Evolutionary conservation across 345 rosid genomes (phyloP), one percentile per base, ranked within the genome.

Genomic region (Rubroshorea leprosula): DNA sequence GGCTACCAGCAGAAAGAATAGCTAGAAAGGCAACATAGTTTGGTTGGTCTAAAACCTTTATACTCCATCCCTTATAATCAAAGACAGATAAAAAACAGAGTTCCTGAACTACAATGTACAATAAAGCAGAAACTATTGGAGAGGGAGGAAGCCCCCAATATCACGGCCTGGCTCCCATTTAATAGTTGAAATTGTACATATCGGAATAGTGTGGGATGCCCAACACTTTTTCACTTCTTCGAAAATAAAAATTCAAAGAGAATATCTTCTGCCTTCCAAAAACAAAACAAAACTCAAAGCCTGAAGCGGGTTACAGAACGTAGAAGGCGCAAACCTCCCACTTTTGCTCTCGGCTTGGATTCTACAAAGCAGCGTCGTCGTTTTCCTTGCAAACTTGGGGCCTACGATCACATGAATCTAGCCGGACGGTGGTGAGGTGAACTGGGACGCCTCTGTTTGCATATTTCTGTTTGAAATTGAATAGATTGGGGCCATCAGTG

Each of bases 331-430:
- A 50, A 68, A 87, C 95, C 98, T 91, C 81, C 72, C 76, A 29
- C 58, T 70, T 41, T 55, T 54, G 57, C 66, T 79, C 66, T 85
- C 92, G 5, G 77, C 29, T 26, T 82, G 83, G 52, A 88, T 73
- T 22, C 90, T 78, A 23, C 76, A 86, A 21, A 91, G 92, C 67
- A 87, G 85, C 0, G 75, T 67, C 57, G 88, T 83, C 5, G 97
- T 87, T 59, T 83, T 82, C 7, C 83, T 89, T 45, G 96, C 76
- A 54, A 83, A 87, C 89, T 79, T 79, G 17, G 89, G 83, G 24
- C 78, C 97, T 10, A 85, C 81, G 19, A 87, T 80, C 63, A 90
- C 94, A 66, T 87, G 97, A 60, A 85, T 68, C 74, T 83, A 89
- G 1, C 96, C 83, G 24, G 77, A 70, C 18, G 67, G n/a, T 24